phyloP scores from a whole-genome alignment of 2,329 filamentous ascomycete genomes.

The Penicillium sp. region DNA sequence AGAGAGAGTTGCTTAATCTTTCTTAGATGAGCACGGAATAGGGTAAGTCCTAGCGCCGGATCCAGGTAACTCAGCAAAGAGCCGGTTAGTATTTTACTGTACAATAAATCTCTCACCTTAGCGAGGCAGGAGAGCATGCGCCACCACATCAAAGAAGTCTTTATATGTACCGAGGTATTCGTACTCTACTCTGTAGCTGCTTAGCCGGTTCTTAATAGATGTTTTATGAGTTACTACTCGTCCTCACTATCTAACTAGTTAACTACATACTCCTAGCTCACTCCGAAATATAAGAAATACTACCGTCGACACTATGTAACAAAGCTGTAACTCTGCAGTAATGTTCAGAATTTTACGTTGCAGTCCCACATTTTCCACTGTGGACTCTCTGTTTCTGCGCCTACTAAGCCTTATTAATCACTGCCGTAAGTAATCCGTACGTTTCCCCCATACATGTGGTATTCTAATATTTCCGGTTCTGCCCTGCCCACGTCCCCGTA shows the following conservation, averaged over 20 bases:
- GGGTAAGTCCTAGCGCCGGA: slow-evolving; percentile 23
- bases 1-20: slow-evolving; percentile 18
- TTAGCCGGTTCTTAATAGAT: no score
- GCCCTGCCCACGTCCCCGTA: slow-evolving; percentile 8
- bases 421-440: slow-evolving; percentile 5
- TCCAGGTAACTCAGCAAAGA: slow-evolving; percentile 20
- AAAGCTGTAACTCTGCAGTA: background rate
- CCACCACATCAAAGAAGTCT: background rate
- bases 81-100: background rate
- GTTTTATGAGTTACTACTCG: no score
- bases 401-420: slow-evolving; percentile 13
- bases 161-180: no score
- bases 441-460: slow-evolving; percentile 7
- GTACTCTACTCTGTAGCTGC: no score
- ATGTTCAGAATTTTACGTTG: background rate
- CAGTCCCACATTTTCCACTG: slow-evolving; percentile 10
- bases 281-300: background rate
- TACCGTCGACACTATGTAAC: no score
- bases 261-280: no score
- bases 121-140: slow-evolving; percentile 4
- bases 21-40: slow-evolving; percentile 18
- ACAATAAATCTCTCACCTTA: slow-evolving; percentile 14
- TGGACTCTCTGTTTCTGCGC: background rate
- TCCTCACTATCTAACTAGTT: no score
- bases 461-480: slow-evolving; percentile 16